A percentile compares a stretch with the other conserved stretches of the same genome.
Evolutionary conservation across 2,329 filamentous ascomycete species (phyloP).

Genomic region (Cadophora gregata): DNA sequence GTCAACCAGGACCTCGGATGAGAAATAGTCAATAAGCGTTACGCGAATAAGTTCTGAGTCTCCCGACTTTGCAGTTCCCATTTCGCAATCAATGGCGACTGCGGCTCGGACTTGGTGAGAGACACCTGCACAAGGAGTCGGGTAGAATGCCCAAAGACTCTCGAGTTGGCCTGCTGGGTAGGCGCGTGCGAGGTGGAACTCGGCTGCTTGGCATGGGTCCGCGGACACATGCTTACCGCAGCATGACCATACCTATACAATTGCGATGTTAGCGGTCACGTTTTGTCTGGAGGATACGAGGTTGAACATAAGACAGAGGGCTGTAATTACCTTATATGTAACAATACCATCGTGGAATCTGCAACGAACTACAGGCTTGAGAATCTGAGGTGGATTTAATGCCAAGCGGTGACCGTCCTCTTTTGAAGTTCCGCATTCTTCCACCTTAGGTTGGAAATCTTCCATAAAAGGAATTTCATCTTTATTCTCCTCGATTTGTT

Average conservation of each 20-base stretch:
- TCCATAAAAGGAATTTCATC: not conserved
- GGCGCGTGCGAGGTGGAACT: conserved; percentile 6
- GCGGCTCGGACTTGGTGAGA: conserved; percentile 6
- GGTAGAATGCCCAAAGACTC: conserved; percentile 17
- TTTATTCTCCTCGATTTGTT: not conserved
- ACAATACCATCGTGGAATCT: conserved; percentile 19
- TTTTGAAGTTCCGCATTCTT: not conserved
- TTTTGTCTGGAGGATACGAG: not conserved
- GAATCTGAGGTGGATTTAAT: not conserved
- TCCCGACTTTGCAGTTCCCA: conserved; percentile 53
- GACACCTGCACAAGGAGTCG: not conserved
- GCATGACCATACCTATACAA: conserved; percentile 17
- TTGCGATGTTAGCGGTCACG: not conserved
- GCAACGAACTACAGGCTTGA: conserved; percentile 4
- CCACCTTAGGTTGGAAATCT: not conserved
- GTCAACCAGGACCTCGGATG: conserved; percentile 55
- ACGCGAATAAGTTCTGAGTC: conserved; percentile 60
- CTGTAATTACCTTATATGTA: not conserved
- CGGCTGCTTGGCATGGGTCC: conserved; percentile 1
- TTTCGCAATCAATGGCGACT: conserved; percentile 61
- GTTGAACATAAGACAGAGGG: not conserved
- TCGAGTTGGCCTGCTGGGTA: conserved; percentile 16
- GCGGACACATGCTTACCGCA: conserved; percentile 6
- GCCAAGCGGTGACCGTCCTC: not conserved
- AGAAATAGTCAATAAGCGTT: conserved; percentile 58